Percentiles rank a stretch among this genome's conserved stretches.
Evolutionary conservation across 2,329 filamentous ascomycete genomes (phyloP).

Genomic region (Colletotrichum tabaci): DNA sequence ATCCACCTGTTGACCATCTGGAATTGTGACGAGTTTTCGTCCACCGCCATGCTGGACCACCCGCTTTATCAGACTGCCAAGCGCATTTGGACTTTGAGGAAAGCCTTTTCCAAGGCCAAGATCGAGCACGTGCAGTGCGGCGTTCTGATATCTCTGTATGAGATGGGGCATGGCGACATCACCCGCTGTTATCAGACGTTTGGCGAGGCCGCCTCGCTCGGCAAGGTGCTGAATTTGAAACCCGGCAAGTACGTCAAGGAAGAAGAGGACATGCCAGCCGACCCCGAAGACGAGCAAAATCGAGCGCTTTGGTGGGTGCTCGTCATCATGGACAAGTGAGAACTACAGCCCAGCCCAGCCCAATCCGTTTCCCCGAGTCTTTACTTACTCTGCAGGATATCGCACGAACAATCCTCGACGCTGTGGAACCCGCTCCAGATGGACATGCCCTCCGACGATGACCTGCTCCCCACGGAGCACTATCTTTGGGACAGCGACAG

Average conservation of each 20-base stretch:
- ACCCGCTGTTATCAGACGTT: slow-evolving; percentile 59
- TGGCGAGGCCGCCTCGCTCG: slow-evolving; percentile 57
- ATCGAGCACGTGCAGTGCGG: slow-evolving; percentile 59
- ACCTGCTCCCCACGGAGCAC: slow-evolving; percentile 53
- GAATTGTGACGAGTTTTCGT: slow-evolving; percentile 52
- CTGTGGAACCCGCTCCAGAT: slow-evolving; percentile 53
- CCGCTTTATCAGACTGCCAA: slow-evolving; percentile 57
- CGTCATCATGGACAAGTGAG: slow-evolving; percentile 61
- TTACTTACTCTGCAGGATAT: slow-evolving; percentile 45
- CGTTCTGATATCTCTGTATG: slow-evolving; percentile 59
- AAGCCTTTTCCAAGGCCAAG: slow-evolving; percentile 53
- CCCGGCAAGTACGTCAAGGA: slow-evolving; percentile 55
- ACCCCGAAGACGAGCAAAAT: slow-evolving; percentile 55
- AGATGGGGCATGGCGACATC: slow-evolving; percentile 61
- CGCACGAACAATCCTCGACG: slow-evolving; percentile 51
- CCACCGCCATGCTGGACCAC: slow-evolving; percentile 58
- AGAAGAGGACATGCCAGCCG: slow-evolving; percentile 48
- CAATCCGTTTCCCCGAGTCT: not conserved
- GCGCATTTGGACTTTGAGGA: slow-evolving; percentile 54
- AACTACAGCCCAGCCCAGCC: slow-evolving; percentile 9
- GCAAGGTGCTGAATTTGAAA: slow-evolving; percentile 53
- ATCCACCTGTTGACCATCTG: slow-evolving; percentile 60
- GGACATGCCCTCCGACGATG: slow-evolving; percentile 54
- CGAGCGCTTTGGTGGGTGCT: slow-evolving; percentile 61
- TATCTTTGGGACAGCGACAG: slow-evolving; percentile 51